Evolutionary conservation across 2,329 filamentous ascomycete genomes (phyloP).

Genomic region (Colletotrichum sp.): DNA sequence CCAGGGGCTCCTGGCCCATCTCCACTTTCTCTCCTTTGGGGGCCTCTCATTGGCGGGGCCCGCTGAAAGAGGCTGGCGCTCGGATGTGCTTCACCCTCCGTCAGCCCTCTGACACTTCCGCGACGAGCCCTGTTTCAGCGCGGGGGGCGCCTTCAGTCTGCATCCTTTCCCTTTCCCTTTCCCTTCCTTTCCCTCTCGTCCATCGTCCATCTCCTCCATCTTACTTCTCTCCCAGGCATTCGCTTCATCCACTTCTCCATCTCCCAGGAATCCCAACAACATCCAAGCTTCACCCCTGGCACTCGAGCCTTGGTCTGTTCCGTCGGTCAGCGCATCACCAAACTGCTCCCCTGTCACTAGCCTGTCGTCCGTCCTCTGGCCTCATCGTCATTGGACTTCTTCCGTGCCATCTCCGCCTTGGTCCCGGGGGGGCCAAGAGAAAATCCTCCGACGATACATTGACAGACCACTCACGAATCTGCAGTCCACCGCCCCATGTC

Average conservation of each 20-base stretch:
- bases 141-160: neutral
- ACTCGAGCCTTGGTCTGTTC: neutral
- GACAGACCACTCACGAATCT: neutral
- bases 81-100: slow-evolving; percentile 31
- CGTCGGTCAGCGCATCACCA: neutral
- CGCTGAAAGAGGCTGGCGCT: slow-evolving; percentile 12
- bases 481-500: neutral
- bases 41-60: neutral
- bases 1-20: slow-evolving; percentile 17
- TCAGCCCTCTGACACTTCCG: slow-evolving; percentile 33
- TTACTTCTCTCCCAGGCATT: neutral
- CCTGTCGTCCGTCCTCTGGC: slow-evolving; percentile 2
- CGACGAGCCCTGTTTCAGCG: slow-evolving; percentile 37
- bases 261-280: neutral
- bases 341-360: neutral
- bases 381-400: neutral
- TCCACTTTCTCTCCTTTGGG: slow-evolving; percentile 16
- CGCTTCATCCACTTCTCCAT: neutral
- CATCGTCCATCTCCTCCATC: neutral
- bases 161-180: neutral
- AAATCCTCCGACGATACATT: slow-evolving; percentile 4
- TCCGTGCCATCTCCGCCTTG: neutral
- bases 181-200: neutral
- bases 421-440: neutral
- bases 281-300: neutral